Evolutionary conservation across 78 protist genomes (phyloP), one percentile per base, ranked within the genome.

Genomic region (Chrysochromulina parva): DNA sequence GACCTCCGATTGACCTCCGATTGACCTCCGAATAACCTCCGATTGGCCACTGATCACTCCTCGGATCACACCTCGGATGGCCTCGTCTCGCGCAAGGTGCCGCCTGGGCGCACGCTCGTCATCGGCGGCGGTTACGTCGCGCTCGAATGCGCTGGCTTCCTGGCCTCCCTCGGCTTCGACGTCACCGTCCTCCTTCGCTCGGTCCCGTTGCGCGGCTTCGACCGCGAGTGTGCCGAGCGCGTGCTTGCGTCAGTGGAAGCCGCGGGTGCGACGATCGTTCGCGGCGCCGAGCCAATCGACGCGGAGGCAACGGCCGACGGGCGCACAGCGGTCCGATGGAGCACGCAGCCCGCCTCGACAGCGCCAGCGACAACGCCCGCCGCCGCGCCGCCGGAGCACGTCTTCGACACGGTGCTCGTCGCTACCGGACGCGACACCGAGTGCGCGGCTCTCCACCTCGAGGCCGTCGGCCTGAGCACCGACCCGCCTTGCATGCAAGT

Each of bases 61-160:
- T 38, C 38, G 38, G 38, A 38, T 38, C 38, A 24, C 73, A 3
- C 11, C 73, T 66, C 73, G 38, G 73, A 66, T 7, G 73, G 26
- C 73, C 73, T 66, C 73, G 19, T 66, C 73, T 26, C 47, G 47
- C 73, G 19, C 24, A 9, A 3, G 24, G 47, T 1, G 38, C 17
- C 73, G 73, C 73, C 73, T 9, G 98, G 98, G 20, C 96, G 96
- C 81, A 96, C 98, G 19, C 88, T 96, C 38, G 62, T 53, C 60
- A 93, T 98, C 14, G 98, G 98, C 24, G 98, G 98, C 17, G 92
- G 96, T 28, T 97, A 98, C 93, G 88, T 98, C 50, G 93, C 98
- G 9, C 90, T 98, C 22, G 99, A 98, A 66, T 95, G 97, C 76
- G 99, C 98, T 5, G 99, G 99, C n/a, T 66, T 66, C 73, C 73